A percentile compares a stretch with the other conserved stretches of the same genome.
These are phyloP conservation scores for Triticum timopheevii DNA, from an alignment of 176 grass and related monocot genomes.

Conservation along the genomic window DNA sequence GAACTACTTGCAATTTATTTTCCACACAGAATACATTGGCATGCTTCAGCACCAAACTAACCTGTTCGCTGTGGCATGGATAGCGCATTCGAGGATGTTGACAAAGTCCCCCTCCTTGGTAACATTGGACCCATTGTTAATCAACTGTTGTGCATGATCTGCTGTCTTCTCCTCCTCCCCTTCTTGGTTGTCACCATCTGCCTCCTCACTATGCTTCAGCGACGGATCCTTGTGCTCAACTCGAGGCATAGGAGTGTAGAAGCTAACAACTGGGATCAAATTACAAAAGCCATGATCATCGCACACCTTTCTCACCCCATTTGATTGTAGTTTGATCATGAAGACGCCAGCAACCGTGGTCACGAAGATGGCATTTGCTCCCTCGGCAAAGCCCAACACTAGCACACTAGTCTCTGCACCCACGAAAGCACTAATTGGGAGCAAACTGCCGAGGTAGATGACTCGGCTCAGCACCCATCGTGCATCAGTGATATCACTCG, in stretches of 20 bases:
- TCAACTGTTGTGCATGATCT: constrained; percentile 54
- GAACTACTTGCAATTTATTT: neutral
- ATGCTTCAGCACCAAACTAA: constrained; percentile 21
- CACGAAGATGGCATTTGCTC: neutral
- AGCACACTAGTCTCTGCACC: neutral
- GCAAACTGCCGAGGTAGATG: neutral
- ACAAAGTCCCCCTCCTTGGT: constrained; percentile 72
- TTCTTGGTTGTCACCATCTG: neutral
- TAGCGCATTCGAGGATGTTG: constrained; percentile 55
- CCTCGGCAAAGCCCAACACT: neutral
- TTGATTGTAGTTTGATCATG: neutral
- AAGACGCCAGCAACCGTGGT: neutral
- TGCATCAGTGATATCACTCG: neutral
- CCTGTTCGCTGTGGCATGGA: constrained; percentile 73
- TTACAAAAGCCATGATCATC: neutral
- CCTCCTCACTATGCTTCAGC: neutral
- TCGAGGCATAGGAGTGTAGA: neutral
- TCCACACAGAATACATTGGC: too few relatives aligned
- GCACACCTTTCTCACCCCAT: neutral
- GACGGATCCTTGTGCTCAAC: neutral
- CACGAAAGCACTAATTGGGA: neutral
- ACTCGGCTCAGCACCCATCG: neutral
- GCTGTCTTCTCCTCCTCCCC: constrained; percentile 36
- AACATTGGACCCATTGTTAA: constrained; percentile 63
- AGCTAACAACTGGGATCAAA: neutral